A percentile compares a stretch with the other conserved stretches of the same genome.
phyloP scores from a whole-genome alignment of 768 basidiomycete genomes.

The Vishniacozyma victoriae region DNA sequence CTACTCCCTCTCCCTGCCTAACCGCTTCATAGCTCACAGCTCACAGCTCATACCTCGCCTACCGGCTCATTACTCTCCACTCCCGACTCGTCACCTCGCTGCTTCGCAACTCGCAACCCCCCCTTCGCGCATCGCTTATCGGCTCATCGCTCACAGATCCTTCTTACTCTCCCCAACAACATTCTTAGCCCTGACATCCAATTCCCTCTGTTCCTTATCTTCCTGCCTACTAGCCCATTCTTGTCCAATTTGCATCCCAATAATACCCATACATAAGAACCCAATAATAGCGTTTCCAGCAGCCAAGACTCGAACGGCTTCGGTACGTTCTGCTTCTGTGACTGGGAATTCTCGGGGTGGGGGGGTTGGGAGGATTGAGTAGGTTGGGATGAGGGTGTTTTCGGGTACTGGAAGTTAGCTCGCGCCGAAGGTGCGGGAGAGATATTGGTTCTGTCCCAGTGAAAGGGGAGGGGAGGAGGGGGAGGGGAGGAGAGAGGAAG shows the following conservation, averaged over 20 bases:
- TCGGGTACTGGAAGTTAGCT: slow-evolving; percentile 33
- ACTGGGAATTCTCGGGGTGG: slow-evolving; percentile 31
- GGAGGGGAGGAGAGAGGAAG: neutral
- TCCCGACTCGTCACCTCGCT: no score
- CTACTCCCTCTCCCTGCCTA: neutral
- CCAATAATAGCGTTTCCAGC: slow-evolving; percentile 84
- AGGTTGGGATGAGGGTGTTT: slow-evolving; percentile 25
- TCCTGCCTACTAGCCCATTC: slow-evolving; percentile 70
- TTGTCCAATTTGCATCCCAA: slow-evolving; percentile 64
- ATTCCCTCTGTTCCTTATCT: slow-evolving; percentile 48
- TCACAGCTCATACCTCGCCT: neutral
- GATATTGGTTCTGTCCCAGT: no score
- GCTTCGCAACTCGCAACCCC: no score
- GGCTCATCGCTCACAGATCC: slow-evolving; percentile 29
- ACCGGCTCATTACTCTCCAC: neutral
- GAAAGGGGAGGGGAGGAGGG: neutral
- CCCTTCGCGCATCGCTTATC: no score
- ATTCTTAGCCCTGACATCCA: slow-evolving; percentile 47
- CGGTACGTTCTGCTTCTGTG: slow-evolving; percentile 61
- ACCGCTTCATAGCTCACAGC: neutral
- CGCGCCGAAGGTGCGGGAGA: neutral
- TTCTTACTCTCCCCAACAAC: slow-evolving; percentile 27
- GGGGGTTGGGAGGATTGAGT: slow-evolving; percentile 42
- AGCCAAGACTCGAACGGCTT: slow-evolving; percentile 72
- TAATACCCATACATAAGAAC: slow-evolving; percentile 54